phyloP scores from a whole-genome alignment of 192 early-diverging fungal genomes.

The Kappamyces sp. region DNA sequence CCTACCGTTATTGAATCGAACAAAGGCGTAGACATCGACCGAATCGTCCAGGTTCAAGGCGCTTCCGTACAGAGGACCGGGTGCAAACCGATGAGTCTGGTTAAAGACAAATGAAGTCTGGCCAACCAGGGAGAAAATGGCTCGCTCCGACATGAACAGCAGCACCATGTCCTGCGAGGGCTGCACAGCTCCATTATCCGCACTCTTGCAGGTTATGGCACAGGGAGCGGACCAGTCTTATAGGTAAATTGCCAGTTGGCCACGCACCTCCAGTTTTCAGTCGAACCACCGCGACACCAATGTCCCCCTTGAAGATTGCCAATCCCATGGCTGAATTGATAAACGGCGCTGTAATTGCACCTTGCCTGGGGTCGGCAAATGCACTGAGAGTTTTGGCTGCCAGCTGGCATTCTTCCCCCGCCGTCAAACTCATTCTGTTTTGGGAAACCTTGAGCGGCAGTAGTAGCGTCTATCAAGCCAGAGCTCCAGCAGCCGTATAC shows the following conservation, averaged over 20 bases:
- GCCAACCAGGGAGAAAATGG: slow-evolving; percentile 37
- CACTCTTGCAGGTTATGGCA: slow-evolving; percentile 43
- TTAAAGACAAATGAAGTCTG: slow-evolving; percentile 32
- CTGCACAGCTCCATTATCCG: slow-evolving; percentile 28
- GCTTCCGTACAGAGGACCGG: slow-evolving; percentile 32
- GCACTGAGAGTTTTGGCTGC: slow-evolving; percentile 40
- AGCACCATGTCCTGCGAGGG: slow-evolving; percentile 41
- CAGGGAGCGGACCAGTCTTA: slow-evolving; percentile 56
- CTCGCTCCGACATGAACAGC: slow-evolving; percentile 45
- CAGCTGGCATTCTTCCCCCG: slow-evolving; percentile 44
- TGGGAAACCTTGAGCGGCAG: no score
- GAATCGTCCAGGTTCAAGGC: slow-evolving; percentile 23
- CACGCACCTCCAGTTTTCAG: slow-evolving; percentile 41
- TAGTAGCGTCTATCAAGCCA: no score
- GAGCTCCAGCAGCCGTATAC: no score
- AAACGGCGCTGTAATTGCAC: slow-evolving; percentile 28
- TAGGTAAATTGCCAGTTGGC: background rate
- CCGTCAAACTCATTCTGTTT: no score
- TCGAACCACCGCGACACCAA: slow-evolving; percentile 47
- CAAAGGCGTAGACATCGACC: slow-evolving; percentile 40
- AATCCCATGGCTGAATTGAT: slow-evolving; percentile 37
- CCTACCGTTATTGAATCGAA: slow-evolving; percentile 41
- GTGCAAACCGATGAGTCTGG: slow-evolving; percentile 38
- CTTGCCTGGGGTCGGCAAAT: slow-evolving; percentile 32
- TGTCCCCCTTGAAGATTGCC: slow-evolving; percentile 38